Evolutionary conservation across 2,329 filamentous ascomycete species (phyloP).

Genomic region (Pyricularia pennisetigena): DNA sequence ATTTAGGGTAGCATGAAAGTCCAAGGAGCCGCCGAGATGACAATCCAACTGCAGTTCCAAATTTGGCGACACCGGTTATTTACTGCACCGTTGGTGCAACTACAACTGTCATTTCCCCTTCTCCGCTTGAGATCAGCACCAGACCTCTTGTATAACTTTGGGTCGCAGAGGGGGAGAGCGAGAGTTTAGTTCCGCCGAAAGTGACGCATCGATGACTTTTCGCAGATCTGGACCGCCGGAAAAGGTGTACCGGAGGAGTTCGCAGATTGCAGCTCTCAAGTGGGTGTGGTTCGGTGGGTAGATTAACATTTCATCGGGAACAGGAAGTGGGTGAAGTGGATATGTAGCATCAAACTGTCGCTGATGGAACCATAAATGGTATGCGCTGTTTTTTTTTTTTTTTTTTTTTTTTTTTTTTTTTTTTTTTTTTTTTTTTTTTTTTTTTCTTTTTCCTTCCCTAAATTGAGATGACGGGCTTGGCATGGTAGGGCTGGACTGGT

Average conservation of each 20-base stretch:
- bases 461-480: neutral
- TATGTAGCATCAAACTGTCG: neutral
- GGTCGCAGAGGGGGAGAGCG: neutral
- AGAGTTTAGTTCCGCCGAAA: too few species aligned
- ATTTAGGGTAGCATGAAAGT: neutral
- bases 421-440: neutral
- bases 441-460: neutral
- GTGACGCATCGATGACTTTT: neutral
- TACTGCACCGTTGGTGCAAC: neutral
- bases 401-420: neutral
- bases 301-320: neutral
- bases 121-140: neutral
- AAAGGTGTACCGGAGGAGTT: neutral
- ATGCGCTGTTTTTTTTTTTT: neutral
- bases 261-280: neutral
- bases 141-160: neutral
- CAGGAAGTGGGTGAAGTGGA: neutral
- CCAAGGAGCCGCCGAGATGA: neutral
- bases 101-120: neutral
- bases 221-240: neutral
- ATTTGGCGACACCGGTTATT: neutral
- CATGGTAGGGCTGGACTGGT: neutral
- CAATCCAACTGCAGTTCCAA: neutral
- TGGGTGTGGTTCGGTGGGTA: neutral
- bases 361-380: neutral